Base-by-base conservation (phyloP, 768 basidiomycete genomes). In the Tricholoma hemisulphureum region DNA sequence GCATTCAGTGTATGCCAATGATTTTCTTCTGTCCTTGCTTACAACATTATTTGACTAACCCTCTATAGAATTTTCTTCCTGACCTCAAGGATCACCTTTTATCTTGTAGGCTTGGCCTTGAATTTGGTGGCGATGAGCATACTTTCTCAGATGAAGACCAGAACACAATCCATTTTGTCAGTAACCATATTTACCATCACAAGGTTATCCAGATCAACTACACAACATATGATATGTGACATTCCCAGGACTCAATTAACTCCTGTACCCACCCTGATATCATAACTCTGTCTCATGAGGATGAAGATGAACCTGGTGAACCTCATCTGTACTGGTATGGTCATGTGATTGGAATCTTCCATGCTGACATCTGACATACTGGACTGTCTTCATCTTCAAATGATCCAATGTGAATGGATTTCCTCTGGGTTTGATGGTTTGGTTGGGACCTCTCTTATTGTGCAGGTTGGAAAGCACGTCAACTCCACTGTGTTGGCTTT, bases 221-320 rank as follows among this genome's bases (percentile, higher is more conserved):
- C 58, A 78, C 73, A 0, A 74, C 75, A 1, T 81, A 80, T 63
- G 71, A 81, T 62, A 55, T 77, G 41, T 68, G 68, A 16, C 67
- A 71, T 7, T 63, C 63, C 4, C 73, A 78, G 61, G 77, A 80
- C 55, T 56, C 68, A 1, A 63, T 82, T 51, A 77, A 79, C 49
- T 66, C 71, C 4, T 52, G 58, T 2, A 71, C 67, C 0, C 71
- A 75, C 1, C 51, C 67, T 0, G 69, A 79, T 23, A 57, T 82
- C 13, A 77, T 73, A 61, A 55, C 72, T 11, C 62, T 51, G 0
- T 68, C 67, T 23, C 67, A 69, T 6, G 67, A 60, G 2, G 60
- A 59, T 13, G 59, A 64, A 20, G 60, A 13, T 10, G 60, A 71
- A 18, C 56, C 31, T 0, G 16, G n/a, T n/a, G 57, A 65, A n/a